These are phyloP conservation scores for Sambucus nigra DNA, from an alignment of 129 eudicot genomes.

Conservation along the genomic window DNA sequence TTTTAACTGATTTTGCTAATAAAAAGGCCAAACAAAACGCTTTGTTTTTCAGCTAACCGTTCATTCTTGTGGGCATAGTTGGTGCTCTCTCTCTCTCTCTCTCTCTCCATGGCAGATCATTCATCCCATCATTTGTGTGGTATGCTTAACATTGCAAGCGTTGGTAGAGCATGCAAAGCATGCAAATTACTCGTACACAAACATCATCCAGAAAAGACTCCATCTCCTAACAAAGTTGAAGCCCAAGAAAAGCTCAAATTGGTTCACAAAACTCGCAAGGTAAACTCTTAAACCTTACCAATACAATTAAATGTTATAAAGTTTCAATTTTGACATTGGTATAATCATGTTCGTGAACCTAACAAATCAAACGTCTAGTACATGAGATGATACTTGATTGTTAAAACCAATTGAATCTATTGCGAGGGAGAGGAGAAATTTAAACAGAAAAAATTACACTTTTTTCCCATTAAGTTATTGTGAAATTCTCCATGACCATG, in stretches of 20 bases:
- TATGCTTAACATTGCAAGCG: constrained; percentile 20
- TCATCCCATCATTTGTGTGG: constrained; percentile 6
- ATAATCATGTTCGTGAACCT: too few relatives aligned
- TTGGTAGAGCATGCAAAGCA: constrained; percentile 27
- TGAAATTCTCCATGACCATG: too few relatives aligned
- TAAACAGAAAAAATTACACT: too few relatives aligned
- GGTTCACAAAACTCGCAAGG: constrained; percentile 12
- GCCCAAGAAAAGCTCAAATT: constrained; percentile 15
- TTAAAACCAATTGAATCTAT: neutral
- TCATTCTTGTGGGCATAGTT: neutral
- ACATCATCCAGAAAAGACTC: constrained; percentile 28
- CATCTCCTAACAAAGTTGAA: constrained; percentile 9
- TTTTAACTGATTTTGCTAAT: neutral
- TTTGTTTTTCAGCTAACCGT: constrained; percentile 3
- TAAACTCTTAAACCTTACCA: neutral
- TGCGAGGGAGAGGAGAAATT: neutral
- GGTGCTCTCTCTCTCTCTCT: constrained; percentile 5
- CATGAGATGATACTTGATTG: too few relatives aligned
- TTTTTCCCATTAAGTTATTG: too few relatives aligned
- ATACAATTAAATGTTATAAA: neutral
- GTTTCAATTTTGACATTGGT: too few relatives aligned
- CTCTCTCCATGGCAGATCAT: constrained; percentile 20
- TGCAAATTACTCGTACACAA: constrained; percentile 41
- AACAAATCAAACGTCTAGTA: too few relatives aligned
- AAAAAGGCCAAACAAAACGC: constrained; percentile 9